These are phyloP conservation scores for Agroathelia rolfsii DNA, from an alignment of 1,284 basidiomycete species.

Conservation along the genomic window DNA sequence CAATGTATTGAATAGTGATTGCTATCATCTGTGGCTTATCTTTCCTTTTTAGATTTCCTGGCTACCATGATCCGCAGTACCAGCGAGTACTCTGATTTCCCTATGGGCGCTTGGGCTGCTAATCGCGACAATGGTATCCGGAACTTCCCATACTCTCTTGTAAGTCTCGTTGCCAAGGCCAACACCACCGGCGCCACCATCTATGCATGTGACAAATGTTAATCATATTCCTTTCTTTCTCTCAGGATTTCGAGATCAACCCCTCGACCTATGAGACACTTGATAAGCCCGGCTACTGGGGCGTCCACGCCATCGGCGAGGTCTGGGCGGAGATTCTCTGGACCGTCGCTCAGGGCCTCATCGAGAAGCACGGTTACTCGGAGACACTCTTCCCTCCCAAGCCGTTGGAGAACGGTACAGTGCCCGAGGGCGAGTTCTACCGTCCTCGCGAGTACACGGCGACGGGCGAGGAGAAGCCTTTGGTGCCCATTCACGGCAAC, in stretches of 20 bases:
- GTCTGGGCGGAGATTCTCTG: slow-evolving; percentile 96
- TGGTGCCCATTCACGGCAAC: slow-evolving; percentile 89
- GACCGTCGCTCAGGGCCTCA: slow-evolving; percentile 68
- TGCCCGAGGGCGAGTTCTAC: slow-evolving; percentile 72
- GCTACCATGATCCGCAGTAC: slow-evolving; percentile 79
- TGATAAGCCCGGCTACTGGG: slow-evolving; percentile 88
- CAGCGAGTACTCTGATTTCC: slow-evolving; percentile 63
- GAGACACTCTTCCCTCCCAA: slow-evolving; percentile 74
- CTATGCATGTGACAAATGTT: no score
- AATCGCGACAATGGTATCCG: slow-evolving; percentile 74
- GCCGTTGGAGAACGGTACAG: slow-evolving; percentile 45
- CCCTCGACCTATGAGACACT: slow-evolving; percentile 94
- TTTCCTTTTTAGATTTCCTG: slow-evolving; percentile 51
- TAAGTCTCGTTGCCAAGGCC: slow-evolving; percentile 26
- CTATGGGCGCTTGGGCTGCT: slow-evolving; percentile 94
- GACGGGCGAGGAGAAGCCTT: slow-evolving; percentile 39
- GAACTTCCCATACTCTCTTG: slow-evolving; percentile 77
- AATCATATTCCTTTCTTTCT: background rate
- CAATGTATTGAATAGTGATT: background rate
- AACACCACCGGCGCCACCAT: no score
- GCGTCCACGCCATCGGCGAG: slow-evolving; percentile 87
- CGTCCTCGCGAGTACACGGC: slow-evolving; percentile 27
- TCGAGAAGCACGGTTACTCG: slow-evolving; percentile 75
- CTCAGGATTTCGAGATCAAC: slow-evolving; percentile 65
- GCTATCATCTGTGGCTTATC: slow-evolving; percentile 6